A percentile compares a stretch with the other conserved stretches of the same genome.
These are phyloP conservation scores for Aspergillus fumigatus DNA, from an alignment of 2,329 filamentous ascomycete species.

Conservation along the genomic window DNA sequence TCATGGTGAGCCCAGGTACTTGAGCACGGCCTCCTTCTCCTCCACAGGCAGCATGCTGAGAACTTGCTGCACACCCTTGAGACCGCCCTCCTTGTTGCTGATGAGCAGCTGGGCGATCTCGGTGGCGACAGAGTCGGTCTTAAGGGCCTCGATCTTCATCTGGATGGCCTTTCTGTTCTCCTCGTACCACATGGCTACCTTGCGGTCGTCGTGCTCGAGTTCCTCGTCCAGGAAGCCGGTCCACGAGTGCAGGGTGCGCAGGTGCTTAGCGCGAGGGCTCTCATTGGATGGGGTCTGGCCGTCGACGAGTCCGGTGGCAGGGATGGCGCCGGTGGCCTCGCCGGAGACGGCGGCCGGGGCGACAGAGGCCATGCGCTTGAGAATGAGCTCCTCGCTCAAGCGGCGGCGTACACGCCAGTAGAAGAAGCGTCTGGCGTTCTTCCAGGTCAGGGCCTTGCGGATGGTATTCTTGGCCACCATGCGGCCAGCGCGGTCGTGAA, in stretches of 20 bases:
- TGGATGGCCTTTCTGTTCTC: constrained; percentile 80
- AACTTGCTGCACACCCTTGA: constrained; percentile 83
- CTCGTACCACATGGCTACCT: constrained; percentile 93
- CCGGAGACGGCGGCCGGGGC: constrained; percentile 34
- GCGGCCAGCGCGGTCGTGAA: constrained; percentile 93
- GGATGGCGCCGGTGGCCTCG: constrained; percentile 40
- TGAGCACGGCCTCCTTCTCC: constrained; percentile 80
- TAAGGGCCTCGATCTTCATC: constrained; percentile 78
- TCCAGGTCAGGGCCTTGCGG: constrained; percentile 77
- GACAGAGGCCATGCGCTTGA: constrained; percentile 72
- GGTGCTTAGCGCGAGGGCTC: constrained; percentile 59
- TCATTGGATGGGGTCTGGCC: constrained; percentile 28
- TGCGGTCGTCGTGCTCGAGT: constrained; percentile 74
- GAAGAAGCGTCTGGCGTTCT: constrained; percentile 91
- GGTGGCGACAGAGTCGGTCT: constrained; percentile 65
- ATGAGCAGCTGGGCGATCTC: constrained; percentile 67
- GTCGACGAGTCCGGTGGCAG: constrained; percentile 32
- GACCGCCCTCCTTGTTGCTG: constrained; percentile 62
- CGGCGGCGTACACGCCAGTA: constrained; percentile 98
- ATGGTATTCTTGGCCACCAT: constrained; percentile 98
- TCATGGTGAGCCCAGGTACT: constrained; percentile 38
- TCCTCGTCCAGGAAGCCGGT: constrained; percentile 62
- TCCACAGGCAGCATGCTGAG: constrained; percentile 80
- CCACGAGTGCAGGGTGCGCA: constrained; percentile 78
- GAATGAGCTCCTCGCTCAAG: constrained; percentile 94